phyloP scores from a whole-genome alignment of 441 rosid genomes.

The Populus hybrid region DNA sequence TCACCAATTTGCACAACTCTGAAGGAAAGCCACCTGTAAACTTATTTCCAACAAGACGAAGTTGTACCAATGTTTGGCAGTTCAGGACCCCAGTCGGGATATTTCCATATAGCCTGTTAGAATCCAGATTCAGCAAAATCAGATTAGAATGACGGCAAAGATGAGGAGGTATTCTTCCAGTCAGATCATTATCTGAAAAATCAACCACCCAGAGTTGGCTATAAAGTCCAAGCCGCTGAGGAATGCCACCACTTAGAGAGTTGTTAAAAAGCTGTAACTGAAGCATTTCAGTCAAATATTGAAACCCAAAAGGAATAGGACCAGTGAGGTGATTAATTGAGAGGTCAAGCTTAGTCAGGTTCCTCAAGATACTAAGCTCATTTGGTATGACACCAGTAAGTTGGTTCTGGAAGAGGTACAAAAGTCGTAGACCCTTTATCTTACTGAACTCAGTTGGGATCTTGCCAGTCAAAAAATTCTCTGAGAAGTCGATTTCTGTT shows the following conservation, averaged over 20 bases:
- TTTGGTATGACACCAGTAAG: constrained; percentile 78
- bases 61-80: too few species aligned
- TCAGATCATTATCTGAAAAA: constrained; percentile 67
- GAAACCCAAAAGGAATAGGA: constrained; percentile 73
- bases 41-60: too few species aligned
- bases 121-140: constrained; percentile 70
- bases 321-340: constrained; percentile 81
- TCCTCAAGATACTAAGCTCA: constrained; percentile 66
- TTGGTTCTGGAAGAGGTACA: constrained; percentile 84
- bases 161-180: constrained; percentile 81
- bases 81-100: constrained; percentile 63
- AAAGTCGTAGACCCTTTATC: constrained; percentile 56
- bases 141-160: constrained; percentile 65
- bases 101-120: constrained; percentile 65
- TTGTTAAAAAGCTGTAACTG: constrained; percentile 89
- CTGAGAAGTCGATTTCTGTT: constrained; percentile 83
- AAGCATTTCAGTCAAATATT: constrained; percentile 58
- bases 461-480: constrained; percentile 68
- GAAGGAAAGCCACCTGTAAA: too few species aligned
- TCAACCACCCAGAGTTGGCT: constrained; percentile 89
- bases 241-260: constrained; percentile 66
- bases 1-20: too few species aligned
- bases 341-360: constrained; percentile 80
- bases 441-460: constrained; percentile 73
- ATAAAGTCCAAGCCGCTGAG: constrained; percentile 68